Conservation (phyloP, 2,329 filamentous ascomycete genomes). For the Fusarium anguioides region DNA sequence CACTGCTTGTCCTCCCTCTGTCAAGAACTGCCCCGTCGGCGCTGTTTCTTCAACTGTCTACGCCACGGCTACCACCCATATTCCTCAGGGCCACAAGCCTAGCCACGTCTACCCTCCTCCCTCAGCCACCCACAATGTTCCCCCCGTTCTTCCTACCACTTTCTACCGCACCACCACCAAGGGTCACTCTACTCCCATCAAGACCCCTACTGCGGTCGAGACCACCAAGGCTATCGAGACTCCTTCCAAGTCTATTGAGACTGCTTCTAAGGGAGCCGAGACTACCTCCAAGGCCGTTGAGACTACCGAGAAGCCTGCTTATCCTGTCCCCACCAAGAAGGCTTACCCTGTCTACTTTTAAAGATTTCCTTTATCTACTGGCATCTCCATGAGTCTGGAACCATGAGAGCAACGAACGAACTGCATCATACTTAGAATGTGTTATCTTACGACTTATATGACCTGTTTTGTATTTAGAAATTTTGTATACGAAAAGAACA, state of each 20-base stretch:
- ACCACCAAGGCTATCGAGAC: background rate
- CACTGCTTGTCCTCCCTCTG: conserved; percentile 13
- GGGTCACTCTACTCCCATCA: conserved; percentile 17
- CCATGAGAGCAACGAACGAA: conserved; percentile 7
- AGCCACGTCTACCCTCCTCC: conserved; percentile 10
- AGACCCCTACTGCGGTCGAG: background rate
- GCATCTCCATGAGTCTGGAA: conserved; percentile 23
- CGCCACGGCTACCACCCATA: conserved; percentile 23
- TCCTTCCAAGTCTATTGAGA: too few relatives aligned
- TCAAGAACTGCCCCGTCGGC: conserved; percentile 23
- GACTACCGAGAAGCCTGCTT: conserved; percentile 5
- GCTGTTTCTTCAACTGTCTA: conserved; percentile 19
- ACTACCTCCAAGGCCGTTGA: background rate
- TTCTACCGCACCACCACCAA: conserved; percentile 18
- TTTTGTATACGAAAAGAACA: conserved; percentile 1
- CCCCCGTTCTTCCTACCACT: conserved; percentile 8
- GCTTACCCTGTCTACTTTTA: conserved; percentile 11
- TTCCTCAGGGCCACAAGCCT: conserved; percentile 14
- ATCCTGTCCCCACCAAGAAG: background rate
- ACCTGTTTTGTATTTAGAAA: conserved; percentile 25
- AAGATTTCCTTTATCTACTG: conserved; percentile 5
- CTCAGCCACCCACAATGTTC: background rate
- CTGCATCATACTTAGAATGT: conserved; percentile 27
- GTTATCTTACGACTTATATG: conserved; percentile 15
- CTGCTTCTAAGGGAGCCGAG: too few relatives aligned